Base-by-base conservation (phyloP, 2,329 filamentous ascomycete species). In the Camptophora hylomeconis region DNA sequence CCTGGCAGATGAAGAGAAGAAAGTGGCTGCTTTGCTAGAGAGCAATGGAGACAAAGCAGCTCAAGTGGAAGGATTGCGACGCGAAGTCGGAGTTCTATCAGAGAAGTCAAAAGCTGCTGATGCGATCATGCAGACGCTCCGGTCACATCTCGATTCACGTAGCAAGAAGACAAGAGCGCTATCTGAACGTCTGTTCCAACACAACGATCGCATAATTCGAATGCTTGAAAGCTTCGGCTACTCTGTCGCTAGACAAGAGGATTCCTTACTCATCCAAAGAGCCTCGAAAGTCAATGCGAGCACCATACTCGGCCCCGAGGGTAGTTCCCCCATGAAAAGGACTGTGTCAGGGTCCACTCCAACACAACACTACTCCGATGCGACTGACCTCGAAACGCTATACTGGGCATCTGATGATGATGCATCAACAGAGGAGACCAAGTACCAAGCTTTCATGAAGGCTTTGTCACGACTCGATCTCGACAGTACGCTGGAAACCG, bases 201-300 rank as follows among this genome's bases (percentile, higher is more conserved):
- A 93, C 37, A 86, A 89, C 38, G 80, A 92, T 42, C 76, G 82
- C 14, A 63, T 94, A n/a, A 70, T 72, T 35, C 74, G 78, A 28
- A 71, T 98, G 26, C 64, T 98, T 1, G 86, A 95, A 48, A 72
- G 83, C 17, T 65, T 95, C 4, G 87, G 87, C 8, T 93, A 89
- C 48, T 74, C 78, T 0, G 69, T 95, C 10, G 72, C 73, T 2
- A 74, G 82, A 18, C 74, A 83, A 38, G 74, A 78, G 21, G 71
- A 72, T 13, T 65, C 65, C 9, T 82, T 92, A 69, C 56, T 69
- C 2, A 75, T 94, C 26, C 80, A 83, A 47, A 80, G 83, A 32
- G 66, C 67, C 2, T 72, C 69, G 1, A 74, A 67, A 44, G 59
- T 70, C 29, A 58, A 51, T 27, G 56, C 56, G 25, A 67, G 63